Evolutionary conservation across 352 stramenopile genomes (phyloP), one percentile per base, ranked within the genome.

Genomic region (Phytophthora macrochlamydospora): DNA sequence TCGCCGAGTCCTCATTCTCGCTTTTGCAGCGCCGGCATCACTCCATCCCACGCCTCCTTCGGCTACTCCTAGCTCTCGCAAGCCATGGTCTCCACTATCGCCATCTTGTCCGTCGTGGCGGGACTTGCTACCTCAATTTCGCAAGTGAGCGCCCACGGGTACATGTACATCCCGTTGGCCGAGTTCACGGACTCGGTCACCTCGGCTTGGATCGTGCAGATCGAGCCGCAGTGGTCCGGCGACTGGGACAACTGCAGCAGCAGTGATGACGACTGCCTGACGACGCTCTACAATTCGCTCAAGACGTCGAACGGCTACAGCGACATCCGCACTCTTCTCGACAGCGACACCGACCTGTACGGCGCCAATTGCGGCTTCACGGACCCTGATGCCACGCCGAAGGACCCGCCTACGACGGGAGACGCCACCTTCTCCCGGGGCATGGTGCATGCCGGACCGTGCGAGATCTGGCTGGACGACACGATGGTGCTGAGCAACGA

Each of bases 151-250:
- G 61, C 56, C 3, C 66, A 78, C 46, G 70, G 66, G n/a, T 75
- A 78, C 62, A 75, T 78, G 66, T 66, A 78, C 45, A 72, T 75
- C 37, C 70, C 70, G 28, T 18, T 70, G 52, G 48, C 70, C 29
- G 70, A 78, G 51, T 78, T 78, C 43, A 54, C 30, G 2, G 62
- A 61, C 46, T 55, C 51, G 3, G 66, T 35, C 12, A 78, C 55
- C n/a, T 78, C 70, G 4, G 56, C 67, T 29, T 74, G 65, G 59
- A 44, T 77, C 18, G 69, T 74, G 42, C 55, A 71, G 59, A 74
- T 77, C 52, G 59, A 69, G 13, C 69, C 65, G 18, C 65, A 74
- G 45, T 65, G 51, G 46, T 33, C 61, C 11, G 65, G 59, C 7
- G 57, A 73, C 32, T 76, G 64, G 65, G 43, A 67, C 33, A 56